Base-by-base conservation (phyloP, 2,329 filamentous ascomycete genomes). In the Epichloe hybrida region DNA sequence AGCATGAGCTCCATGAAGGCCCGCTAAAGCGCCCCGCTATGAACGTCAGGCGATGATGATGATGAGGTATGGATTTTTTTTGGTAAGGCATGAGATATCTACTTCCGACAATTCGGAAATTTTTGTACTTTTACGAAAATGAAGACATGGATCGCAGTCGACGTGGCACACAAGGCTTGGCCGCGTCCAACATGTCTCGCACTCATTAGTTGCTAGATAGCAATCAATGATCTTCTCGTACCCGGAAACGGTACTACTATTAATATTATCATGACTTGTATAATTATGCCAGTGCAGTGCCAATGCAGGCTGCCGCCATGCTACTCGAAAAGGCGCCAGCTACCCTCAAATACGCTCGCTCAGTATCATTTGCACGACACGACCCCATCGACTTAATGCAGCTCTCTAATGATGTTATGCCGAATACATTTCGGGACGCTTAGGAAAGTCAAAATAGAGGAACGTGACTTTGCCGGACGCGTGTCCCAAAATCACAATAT, bases 1-100 rank as follows among this genome's bases (percentile, higher is more conserved):
- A 69, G 70, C 52, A 71, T 70, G 57, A 72, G 71, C 50, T 55
- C 64, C 37, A 69, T 72, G 58, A 62, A 63, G 53, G 59, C 64
- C 53, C 71, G 74, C 56, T 74, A 65, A 56, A 37, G 43, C 27
- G 35, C 11, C 11, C 17, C 27, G 4, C 38, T 21, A 7, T 36
- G 34, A 40, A 17, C n/a, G 21, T 13, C 23, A 21, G n/a, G 31
- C 31, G 20, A 12, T 38, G 36, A 38, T 34, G 12, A n/a, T 37
- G 13, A 17, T 17, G 17, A 17, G 1, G 17, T 15, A 37, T 20
- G 38, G 45, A 40, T 43, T 39, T 48, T 43, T 44, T 42, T 17
- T 17, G 2, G 2, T 13, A 17, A 23, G 41, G 36, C 23, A 46
- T 34, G 36, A 23, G 13, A 23, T 39, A 13, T 20, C 7, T 2